phyloP scores from a whole-genome alignment of 371 early-diverging fungal species.

The Syncephalastrum contaminatum region DNA sequence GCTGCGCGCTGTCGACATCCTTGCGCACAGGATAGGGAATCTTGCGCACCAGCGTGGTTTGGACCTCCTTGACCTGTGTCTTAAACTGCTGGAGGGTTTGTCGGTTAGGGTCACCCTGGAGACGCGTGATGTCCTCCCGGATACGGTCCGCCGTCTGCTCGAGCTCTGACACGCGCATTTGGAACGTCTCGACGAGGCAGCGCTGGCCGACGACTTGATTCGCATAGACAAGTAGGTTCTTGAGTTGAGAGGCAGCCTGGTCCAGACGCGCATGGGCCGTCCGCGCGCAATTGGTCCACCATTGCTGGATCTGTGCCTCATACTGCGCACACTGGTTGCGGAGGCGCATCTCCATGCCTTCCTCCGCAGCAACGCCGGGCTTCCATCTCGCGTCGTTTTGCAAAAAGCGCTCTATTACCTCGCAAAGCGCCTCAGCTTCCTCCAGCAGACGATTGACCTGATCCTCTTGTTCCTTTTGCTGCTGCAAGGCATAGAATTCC shows the following conservation, averaged over 20 bases:
- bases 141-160: conserved; percentile 32
- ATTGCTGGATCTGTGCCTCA: background rate
- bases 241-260: conserved; percentile 15
- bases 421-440: conserved; percentile 18
- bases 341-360: conserved; percentile 5
- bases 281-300: no score
- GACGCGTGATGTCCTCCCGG: conserved; percentile 25
- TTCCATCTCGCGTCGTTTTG: conserved; percentile 44
- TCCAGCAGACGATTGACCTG: conserved; percentile 19
- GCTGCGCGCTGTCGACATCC: conserved; percentile 23
- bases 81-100: conserved; percentile 19
- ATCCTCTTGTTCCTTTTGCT: conserved; percentile 26
- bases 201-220: conserved; percentile 22
- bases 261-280: conserved; percentile 13
- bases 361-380: conserved; percentile 8
- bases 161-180: conserved; percentile 17
- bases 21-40: conserved; percentile 28
- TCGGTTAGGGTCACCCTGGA: conserved; percentile 3
- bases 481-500: conserved; percentile 27
- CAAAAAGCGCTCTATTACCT: conserved; percentile 28
- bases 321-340: conserved; percentile 9
- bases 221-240: conserved; percentile 18
- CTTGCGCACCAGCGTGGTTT: background rate
- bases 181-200: conserved; percentile 19
- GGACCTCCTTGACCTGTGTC: conserved; percentile 10